These are phyloP conservation scores for Trichoderma atroviride DNA, from an alignment of 2,329 filamentous ascomycete species.

Conservation along the genomic window DNA sequence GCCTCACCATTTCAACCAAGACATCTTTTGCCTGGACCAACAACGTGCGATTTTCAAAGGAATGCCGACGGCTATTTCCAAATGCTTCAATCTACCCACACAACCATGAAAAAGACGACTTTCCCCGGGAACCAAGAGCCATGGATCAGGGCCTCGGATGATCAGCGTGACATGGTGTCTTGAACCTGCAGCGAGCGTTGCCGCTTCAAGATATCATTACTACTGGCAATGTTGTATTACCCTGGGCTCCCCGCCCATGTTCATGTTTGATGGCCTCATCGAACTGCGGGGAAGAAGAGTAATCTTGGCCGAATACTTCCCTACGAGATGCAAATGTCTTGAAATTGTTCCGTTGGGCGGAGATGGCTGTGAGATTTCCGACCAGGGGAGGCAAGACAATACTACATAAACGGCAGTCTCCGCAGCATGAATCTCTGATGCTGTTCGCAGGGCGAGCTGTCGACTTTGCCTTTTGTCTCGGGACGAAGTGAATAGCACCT, in stretches of 20 bases:
- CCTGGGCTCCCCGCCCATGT: slow-evolving; percentile 13
- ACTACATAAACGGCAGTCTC: slow-evolving; percentile 14
- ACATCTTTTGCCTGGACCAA: not conserved
- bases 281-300: slow-evolving; percentile 11
- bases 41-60: not conserved
- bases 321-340: slow-evolving; percentile 16
- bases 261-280: not conserved
- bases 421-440: slow-evolving; percentile 6
- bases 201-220: slow-evolving; percentile 21
- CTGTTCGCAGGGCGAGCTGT: not conserved
- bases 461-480: not conserved
- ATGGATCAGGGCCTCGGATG: not conserved
- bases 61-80: slow-evolving; percentile 23
- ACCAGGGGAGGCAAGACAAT: not conserved
- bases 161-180: slow-evolving; percentile 24
- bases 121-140: slow-evolving; percentile 6
- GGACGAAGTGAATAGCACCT: not conserved
- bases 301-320: not conserved
- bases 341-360: not conserved
- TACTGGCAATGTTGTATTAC: slow-evolving; percentile 17
- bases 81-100: not conserved
- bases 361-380: not conserved
- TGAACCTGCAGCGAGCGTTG: slow-evolving; percentile 21
- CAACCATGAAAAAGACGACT: not conserved
- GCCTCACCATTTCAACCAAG: not conserved